Conservation (phyloP, 257 asterid species). For the Solanum infundibuliforme region DNA sequence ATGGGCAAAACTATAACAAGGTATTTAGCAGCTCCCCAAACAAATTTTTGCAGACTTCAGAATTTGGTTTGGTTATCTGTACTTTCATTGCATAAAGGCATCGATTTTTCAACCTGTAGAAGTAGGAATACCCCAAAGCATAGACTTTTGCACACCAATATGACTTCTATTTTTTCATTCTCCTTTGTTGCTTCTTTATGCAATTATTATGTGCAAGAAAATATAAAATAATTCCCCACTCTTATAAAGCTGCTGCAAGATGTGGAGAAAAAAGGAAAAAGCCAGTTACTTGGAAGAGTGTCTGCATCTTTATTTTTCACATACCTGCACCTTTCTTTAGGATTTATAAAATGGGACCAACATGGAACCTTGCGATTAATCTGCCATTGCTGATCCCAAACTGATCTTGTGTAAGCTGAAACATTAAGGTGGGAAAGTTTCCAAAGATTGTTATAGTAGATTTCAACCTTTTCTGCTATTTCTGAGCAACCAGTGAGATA, state of each 20-base stretch:
- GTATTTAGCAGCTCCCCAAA: background rate
- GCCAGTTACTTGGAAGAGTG: background rate
- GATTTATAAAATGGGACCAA: constrained; percentile 66
- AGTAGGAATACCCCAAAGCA: background rate
- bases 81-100: background rate
- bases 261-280: background rate
- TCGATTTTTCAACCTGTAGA: background rate
- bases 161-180: background rate
- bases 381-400: constrained; percentile 72
- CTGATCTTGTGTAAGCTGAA: constrained; percentile 37
- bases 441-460: constrained; percentile 64
- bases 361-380: constrained; percentile 59
- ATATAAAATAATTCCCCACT: background rate
- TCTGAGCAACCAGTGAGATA: constrained; percentile 63
- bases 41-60: background rate
- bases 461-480: constrained; percentile 41
- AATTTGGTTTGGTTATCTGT: background rate
- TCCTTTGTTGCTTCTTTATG: background rate
- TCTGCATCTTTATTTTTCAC: background rate
- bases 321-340: constrained; percentile 60
- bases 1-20: background rate
- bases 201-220: background rate
- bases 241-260: background rate
- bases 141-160: background rate
- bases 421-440: constrained; percentile 67